These are phyloP conservation scores for Delonix regia DNA, from an alignment of 306 rosid genomes.

Conservation along the genomic window DNA sequence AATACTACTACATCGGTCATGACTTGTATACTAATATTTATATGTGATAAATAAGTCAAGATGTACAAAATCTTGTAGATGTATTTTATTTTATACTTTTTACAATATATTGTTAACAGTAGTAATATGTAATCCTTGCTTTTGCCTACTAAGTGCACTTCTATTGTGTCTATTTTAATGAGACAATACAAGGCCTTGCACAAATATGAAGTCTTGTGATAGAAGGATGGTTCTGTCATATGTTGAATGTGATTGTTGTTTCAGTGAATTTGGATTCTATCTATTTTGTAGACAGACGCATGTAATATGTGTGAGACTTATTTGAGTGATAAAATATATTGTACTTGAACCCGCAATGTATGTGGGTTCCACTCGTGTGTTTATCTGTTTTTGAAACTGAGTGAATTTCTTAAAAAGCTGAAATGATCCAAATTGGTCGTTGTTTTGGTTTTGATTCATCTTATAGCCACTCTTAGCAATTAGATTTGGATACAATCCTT, in stretches of 20 bases:
- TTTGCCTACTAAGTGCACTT: neutral
- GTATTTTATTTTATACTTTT: slow-evolving; percentile 14
- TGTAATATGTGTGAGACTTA: neutral
- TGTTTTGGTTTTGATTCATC: neutral
- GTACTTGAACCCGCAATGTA: too few species aligned
- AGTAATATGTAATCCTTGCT: slow-evolving; percentile 19
- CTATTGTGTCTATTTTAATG: neutral
- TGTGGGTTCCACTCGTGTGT: too few species aligned
- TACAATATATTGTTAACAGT: neutral
- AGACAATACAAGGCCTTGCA: neutral
- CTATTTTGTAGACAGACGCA: neutral
- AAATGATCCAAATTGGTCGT: too few species aligned
- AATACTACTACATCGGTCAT: slow-evolving; percentile 28
- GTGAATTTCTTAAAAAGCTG: too few species aligned
- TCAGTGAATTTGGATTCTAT: slow-evolving; percentile 13
- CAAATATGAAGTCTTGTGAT: neutral
- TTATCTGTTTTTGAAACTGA: too few species aligned
- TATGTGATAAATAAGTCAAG: slow-evolving; percentile 35
- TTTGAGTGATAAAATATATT: too few species aligned
- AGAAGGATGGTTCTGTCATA: slow-evolving; percentile 7
- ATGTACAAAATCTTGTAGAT: slow-evolving; percentile 31
- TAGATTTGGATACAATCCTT: too few species aligned
- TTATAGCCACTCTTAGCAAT: too few species aligned
- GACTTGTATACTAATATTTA: slow-evolving; percentile 33
- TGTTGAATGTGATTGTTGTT: slow-evolving; percentile 10